Base-by-base conservation (phyloP, 495 filamentous ascomycete species). In the Chaetomium tenue region DNA sequence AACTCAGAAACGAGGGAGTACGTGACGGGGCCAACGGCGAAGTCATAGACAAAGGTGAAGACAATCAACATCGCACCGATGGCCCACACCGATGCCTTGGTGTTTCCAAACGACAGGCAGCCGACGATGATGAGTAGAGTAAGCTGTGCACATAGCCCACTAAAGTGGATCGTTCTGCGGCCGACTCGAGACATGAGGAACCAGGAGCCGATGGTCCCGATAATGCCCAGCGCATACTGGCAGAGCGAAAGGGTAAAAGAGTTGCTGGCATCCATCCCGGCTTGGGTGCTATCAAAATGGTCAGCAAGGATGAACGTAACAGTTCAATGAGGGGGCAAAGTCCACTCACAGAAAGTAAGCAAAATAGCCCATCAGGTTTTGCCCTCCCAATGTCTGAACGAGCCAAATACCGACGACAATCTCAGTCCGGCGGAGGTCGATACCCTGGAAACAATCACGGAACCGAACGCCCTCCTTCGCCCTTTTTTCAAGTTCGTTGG, bases 311-410 rank as follows among this genome's bases (percentile, higher is more conserved):
- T 11, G 9, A 37, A 12, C 6, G 2, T n/a, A 1, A 37, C 9
- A 8, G 8, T 1, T 37, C 5, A 11, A 40, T 23, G 37, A 0
- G 7, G 1, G 12, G 5, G 42, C 20, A 9, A 22, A 15, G 22
- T 11, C 20, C 3, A 58, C 54, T 44, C 22, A 58, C 66, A 88
- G 75, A 75, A 91, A 91, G 70, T 89, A 88, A 15, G 86, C 86
- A 28, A 84, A 86, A 72, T 88, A 90, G 26, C 87, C 88, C 71
- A 84, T 86, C 69, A 92, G 85, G 4, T 85, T 82, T 64, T 85
- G 86, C 42, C 89, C 89, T 53, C 82, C 82, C 0, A 90, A 74
- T 11, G 85, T 86, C 71, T 91, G 89, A 13, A 89, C 86, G 9
- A 84, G 82, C 87, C 87, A 91, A 65, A 83, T 78, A 66, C 84